Evolutionary conservation across 2,329 filamentous ascomycete species (phyloP), one percentile per base, ranked within the genome.

Genomic region (Aureobasidium sp.): DNA sequence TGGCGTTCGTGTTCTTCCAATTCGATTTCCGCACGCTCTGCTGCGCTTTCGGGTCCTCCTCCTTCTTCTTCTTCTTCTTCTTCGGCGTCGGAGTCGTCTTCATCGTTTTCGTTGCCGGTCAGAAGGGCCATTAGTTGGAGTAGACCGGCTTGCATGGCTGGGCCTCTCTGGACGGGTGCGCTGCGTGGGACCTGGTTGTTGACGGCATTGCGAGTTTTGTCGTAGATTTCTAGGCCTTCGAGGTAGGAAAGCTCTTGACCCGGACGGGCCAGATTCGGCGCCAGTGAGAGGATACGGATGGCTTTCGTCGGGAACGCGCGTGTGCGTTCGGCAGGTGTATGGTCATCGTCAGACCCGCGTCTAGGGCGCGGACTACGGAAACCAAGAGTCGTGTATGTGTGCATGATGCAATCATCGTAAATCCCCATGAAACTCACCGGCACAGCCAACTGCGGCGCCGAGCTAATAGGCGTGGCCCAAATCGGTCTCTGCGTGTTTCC

Each of bases 371-470:
- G 24, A n/a, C 25, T 32, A 17, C 37, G 29, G 44, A 41, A 40
- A 2, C 53, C 35, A 4, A 50, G 37, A 27, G 53, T 49, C 4
- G 70, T 71, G 55, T 69, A 75, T 3, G 72, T 75, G 22, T 65
- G 67, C 68, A 75, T 72, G 48, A 76, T 68, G 32, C 70, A 71
- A 60, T 76, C 73, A 45, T 75, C 72, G 47, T 67, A 74, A 7
- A 75, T 50, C 0, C 63, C 67, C 73, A 76, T 75, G 60, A 73
- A 75, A 55, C 70, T 73, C 22, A 75, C 68, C 0, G 73, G 73
- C 0, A 71, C 68, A 0, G 67, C 61, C n/a, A 73, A 62, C 55
- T 68, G 68, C 1, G 66, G 63, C 6, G 66, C 63, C 4, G 68
- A 66, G 54, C 67, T 68, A 1, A 69, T 70, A 3, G 65, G 55